phyloP scores from a whole-genome alignment of 305 asterid genomes.

The Fraxinus ornus region DNA sequence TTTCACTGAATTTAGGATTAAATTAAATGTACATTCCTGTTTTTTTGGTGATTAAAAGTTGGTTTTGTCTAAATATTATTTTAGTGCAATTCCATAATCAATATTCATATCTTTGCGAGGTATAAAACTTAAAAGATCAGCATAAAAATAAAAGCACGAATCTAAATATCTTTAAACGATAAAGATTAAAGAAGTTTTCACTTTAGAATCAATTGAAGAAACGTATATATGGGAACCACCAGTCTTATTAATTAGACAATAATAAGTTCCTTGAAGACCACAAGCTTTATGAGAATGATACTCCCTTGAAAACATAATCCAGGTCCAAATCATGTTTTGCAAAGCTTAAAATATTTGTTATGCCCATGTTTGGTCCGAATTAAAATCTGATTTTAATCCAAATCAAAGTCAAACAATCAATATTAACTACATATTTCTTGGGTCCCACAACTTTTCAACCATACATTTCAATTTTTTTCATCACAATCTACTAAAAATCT shows the following conservation, averaged over 20 bases:
- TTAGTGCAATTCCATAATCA: neutral
- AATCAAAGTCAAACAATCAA: no score
- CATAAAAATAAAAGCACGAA: slow-evolving; percentile 30
- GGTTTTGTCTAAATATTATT: neutral
- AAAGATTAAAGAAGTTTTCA: slow-evolving; percentile 28
- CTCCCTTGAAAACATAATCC: slow-evolving; percentile 2
- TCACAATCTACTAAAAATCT: no score
- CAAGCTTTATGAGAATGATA: slow-evolving; percentile 19
- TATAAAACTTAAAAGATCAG: slow-evolving; percentile 12
- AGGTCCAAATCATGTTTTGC: neutral
- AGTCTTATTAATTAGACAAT: neutral
- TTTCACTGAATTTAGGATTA: neutral
- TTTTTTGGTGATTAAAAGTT: neutral
- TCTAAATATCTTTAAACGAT: slow-evolving; percentile 27
- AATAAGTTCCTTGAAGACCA: slow-evolving; percentile 30
- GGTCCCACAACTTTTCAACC: no score
- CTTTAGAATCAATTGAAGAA: slow-evolving; percentile 33
- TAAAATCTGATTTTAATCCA: no score
- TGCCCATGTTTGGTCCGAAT: no score
- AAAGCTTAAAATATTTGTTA: neutral
- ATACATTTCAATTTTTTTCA: no score
- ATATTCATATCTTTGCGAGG: neutral
- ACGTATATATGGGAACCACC: slow-evolving; percentile 21
- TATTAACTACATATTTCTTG: no score
- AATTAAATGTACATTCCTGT: neutral